Base-by-base conservation (phyloP, 192 early-diverging fungal species). In the Coemansia sp. region DNA sequence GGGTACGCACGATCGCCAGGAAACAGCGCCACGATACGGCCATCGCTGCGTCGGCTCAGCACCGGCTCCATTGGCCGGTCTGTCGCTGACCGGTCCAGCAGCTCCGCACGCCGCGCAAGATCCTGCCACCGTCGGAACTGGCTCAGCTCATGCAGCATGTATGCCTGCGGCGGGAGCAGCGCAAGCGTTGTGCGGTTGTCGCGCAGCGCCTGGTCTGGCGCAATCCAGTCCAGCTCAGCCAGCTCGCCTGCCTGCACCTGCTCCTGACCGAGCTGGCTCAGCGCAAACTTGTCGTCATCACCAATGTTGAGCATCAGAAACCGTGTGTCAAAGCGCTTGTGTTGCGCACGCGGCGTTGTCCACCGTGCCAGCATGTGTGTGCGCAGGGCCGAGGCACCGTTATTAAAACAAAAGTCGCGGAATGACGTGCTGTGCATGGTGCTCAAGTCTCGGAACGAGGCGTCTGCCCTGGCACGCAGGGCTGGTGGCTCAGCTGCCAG, bases 151-250 rank as follows among this genome's bases (percentile, higher is more conserved):
- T 64, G 56, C 17, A 92, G 49, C 0, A 84, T 78, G 21, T 80
- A 81, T 66, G 84, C 89, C 76, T 92, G 90, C 7, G 90, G 90
- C 7, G 87, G 87, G 15, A 88, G 82, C 12, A 88, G 77, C 38
- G 81, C 57, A 43, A 90, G 72, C 24, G 67, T 49, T 12, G 64
- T 38, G 22, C 66, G 65, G 65, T 85, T 88, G 15, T 81, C 82
- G 8, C 71, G 67, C 17, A 89, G 55, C 0, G 82, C 84, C 54
- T 88, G 79, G 51, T 74, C 70, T 1, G 93, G 93, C 2, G 75
- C 79, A 29, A 88, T 66, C 93, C 93, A 95, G 21, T 84, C 78
- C 55, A 88, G 57, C 1, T 66, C 32, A 8, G 84, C 79, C 0
- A 87, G 84, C 65, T 95, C 92, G 43, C 69, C 62, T 1, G 10